A percentile compares a stretch with the other conserved stretches of the same genome.
Evolutionary conservation across 2,329 filamentous ascomycete species (phyloP).

Genomic region (Aspergillus unguis): DNA sequence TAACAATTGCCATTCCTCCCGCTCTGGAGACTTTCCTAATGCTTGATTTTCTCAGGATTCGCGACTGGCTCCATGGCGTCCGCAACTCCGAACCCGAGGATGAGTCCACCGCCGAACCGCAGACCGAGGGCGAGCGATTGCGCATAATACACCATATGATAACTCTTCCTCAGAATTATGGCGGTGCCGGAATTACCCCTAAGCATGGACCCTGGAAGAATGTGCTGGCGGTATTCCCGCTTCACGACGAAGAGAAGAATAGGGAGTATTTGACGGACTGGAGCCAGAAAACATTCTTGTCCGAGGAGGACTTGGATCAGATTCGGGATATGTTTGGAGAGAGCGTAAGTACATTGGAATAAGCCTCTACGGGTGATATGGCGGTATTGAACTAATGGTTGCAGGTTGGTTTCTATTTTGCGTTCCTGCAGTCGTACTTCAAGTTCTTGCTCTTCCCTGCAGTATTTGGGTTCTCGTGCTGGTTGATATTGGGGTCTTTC

Average conservation of each 20-base stretch:
- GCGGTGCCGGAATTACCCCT: slow-evolving; percentile 74
- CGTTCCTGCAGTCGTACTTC: slow-evolving; percentile 93
- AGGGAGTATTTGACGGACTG: slow-evolving; percentile 72
- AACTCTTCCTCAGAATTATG: slow-evolving; percentile 67
- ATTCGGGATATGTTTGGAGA: slow-evolving; percentile 78
- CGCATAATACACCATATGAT: slow-evolving; percentile 85
- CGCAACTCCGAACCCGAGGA: slow-evolving; percentile 73
- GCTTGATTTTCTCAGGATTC: slow-evolving; percentile 56
- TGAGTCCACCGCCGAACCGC: slow-evolving; percentile 68
- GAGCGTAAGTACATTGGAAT: slow-evolving; percentile 24
- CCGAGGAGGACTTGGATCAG: slow-evolving; percentile 66
- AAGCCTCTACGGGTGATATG: not conserved
- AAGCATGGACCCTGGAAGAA: slow-evolving; percentile 68
- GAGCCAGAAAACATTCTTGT: slow-evolving; percentile 52
- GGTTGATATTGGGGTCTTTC: slow-evolving; percentile 79
- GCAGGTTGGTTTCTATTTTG: slow-evolving; percentile 89
- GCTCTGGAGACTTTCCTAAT: too few relatives aligned
- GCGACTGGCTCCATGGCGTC: slow-evolving; percentile 93
- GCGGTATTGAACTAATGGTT: not conserved
- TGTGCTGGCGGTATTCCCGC: slow-evolving; percentile 71
- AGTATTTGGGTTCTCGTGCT: slow-evolving; percentile 72
- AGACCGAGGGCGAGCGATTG: slow-evolving; percentile 85
- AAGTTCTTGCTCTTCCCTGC: slow-evolving; percentile 79
- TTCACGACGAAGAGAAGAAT: slow-evolving; percentile 77
- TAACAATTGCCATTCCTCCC: not conserved